phyloP scores from a whole-genome alignment of 768 basidiomycete species.

The Mycena maculata region DNA sequence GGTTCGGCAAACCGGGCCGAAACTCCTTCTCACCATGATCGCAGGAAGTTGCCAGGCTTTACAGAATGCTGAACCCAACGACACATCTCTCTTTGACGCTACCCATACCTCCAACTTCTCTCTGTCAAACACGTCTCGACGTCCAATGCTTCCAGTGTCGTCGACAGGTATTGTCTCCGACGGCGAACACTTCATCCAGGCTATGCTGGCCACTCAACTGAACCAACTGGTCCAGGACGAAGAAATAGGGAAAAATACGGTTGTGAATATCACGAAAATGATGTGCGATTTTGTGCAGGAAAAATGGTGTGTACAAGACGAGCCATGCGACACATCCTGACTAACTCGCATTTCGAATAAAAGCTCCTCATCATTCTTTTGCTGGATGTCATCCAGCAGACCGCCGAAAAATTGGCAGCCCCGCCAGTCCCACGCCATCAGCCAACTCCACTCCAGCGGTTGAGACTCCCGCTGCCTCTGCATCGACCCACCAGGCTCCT shows the following conservation, averaged over 20 bases:
- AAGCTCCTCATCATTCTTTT: constrained; percentile 88
- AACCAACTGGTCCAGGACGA: constrained; percentile 79
- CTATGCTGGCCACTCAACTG: constrained; percentile 94
- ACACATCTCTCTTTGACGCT: constrained; percentile 55
- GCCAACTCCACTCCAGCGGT: constrained; percentile 43
- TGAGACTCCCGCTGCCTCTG: constrained; percentile 34
- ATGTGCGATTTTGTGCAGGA: constrained; percentile 88
- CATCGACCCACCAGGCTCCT: constrained; percentile 33
- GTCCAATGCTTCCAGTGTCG: constrained; percentile 45
- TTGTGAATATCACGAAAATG: constrained; percentile 79
- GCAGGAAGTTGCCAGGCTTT: constrained; percentile 70
- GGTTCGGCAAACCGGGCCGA: too few relatives aligned
- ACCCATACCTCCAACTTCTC: constrained; percentile 80
- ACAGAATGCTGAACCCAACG: constrained; percentile 55
- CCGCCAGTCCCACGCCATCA: constrained; percentile 49
- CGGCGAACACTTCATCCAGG: constrained; percentile 86
- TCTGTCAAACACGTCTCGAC: constrained; percentile 86
- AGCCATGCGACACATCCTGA: constrained; percentile 3
- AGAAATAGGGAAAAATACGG: constrained; percentile 69
- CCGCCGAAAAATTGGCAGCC: constrained; percentile 79
- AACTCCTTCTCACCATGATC: constrained; percentile 32
- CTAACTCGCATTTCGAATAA: constrained; percentile 2
- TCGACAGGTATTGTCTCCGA: constrained; percentile 88
- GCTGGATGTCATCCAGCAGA: constrained; percentile 64
- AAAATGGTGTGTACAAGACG: constrained; percentile 70